A percentile compares a stretch with the other conserved stretches of the same genome.
Conservation (phyloP, 495 filamentous ascomycete species). For the Aspergillus diversus region DNA sequence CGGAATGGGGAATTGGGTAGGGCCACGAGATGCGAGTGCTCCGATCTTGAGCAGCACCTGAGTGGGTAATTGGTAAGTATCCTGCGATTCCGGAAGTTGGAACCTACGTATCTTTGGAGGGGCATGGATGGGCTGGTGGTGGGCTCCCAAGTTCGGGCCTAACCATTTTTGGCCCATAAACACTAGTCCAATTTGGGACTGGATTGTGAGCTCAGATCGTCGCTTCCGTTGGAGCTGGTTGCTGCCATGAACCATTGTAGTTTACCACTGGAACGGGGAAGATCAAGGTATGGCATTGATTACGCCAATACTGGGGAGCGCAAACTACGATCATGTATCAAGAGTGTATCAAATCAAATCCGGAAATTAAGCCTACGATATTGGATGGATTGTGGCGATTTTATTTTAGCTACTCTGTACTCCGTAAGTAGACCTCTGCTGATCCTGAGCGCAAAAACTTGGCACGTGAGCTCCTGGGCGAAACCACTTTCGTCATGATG, state of each 20-base stretch:
- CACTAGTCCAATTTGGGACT: conserved; percentile 16
- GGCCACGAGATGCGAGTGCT: not conserved
- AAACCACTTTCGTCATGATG: conserved; percentile 16
- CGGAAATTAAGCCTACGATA: not conserved
- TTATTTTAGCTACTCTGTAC: too few relatives aligned
- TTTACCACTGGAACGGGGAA: too few relatives aligned
- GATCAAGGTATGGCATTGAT: too few relatives aligned
- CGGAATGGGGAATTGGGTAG: not conserved
- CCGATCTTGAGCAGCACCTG: not conserved
- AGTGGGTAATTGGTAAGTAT: not conserved
- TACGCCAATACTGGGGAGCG: too few relatives aligned
- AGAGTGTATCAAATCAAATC: too few relatives aligned
- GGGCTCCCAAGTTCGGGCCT: not conserved
- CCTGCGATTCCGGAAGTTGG: not conserved
- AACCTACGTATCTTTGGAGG: conserved; percentile 16
- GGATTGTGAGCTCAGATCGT: not conserved
- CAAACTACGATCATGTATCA: too few relatives aligned
- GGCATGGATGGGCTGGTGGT: conserved; percentile 12
- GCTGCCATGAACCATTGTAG: too few relatives aligned
- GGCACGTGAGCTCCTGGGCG: not conserved
- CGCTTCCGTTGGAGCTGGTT: not conserved
- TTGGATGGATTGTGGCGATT: not conserved
- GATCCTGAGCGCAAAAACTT: not conserved
- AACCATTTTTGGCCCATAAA: conserved; percentile 4
- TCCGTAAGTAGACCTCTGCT: not conserved